Evolutionary conservation across 192 early-diverging fungal species (phyloP), one percentile per base, ranked within the genome.

Genomic region (Backusella psychrophila): DNA sequence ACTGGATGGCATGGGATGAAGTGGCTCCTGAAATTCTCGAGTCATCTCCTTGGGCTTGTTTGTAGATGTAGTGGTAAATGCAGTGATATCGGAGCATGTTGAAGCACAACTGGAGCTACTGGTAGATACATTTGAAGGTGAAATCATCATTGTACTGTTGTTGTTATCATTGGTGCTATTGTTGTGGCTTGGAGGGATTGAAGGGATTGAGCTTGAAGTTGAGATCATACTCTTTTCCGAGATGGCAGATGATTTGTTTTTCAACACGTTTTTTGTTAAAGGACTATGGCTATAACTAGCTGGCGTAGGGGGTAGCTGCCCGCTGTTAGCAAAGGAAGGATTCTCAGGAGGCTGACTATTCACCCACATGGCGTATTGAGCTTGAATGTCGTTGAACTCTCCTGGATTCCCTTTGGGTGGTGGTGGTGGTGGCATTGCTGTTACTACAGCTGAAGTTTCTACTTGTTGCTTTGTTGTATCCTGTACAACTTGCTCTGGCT

Each of bases 301-400:
- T 12, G 56, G 56, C 4, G 38, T 36, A 38, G 70, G 23, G 15
- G 70, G 36, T 71, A 39, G 3, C 29, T 39, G 66, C 29, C n/a
- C 19, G 19, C 5, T 49, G 15, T 49, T 49, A 23, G 56, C 56
- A 26, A 63, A 63, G 12, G 56, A 29, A 26, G 56, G 2, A 1
- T 63, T 63, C 12, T 63, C 56, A 14, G 56, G 56, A 63, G 56
- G 56, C 31, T 76, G 75, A 56, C 75, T 76, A 41, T 67, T 66
- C 31, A 76, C 70, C 75, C 75, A 76, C 75, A 76, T 70, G 46
- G 75, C 75, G 52, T 76, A 76, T 69, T 76, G 75, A 4, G 75
- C 44, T 38, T 76, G 75, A 38, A 76, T 76, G 39, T 76, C 75
- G 9, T 63, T 63, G 56, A 63, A 63, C 26, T 63, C 56, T 29